Base-by-base conservation (phyloP, 106 monocot genomes). In the Xerophyta viscosa region DNA sequence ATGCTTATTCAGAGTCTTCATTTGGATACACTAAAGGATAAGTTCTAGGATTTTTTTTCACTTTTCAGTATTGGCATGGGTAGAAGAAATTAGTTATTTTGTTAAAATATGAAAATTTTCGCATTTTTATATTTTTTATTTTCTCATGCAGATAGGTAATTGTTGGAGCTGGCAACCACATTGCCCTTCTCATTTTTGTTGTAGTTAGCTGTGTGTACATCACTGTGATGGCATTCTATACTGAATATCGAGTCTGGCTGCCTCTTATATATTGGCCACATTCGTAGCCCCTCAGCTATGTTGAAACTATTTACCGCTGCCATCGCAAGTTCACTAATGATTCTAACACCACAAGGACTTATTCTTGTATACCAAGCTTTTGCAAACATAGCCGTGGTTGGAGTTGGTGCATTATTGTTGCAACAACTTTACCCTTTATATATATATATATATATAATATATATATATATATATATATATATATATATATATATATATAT, bases 121-220 rank as follows among this genome's bases (percentile, higher is more conserved):
- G 5, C 5, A 11, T 33, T 33, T 33, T n/a, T n/a, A n/a, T n/a
- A n/a, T n/a, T n/a, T 24, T 15, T 57, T 49, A 27, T n/a, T 0
- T 33, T 41, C 62, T 37, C 58, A 4, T 69, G 67, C 87, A 93
- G 93, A 93, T 93, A 41, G 84, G 84, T 33, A 93, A 93, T 57
- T 93, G 93, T 93, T 29, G 93, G 93, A 46, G 83, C 79, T 41
- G 71, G 62, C 55, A 93, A 93, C 66, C 93, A 93, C 63, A 60
- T 93, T 24, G 39, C 48, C 19, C 87, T 93, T 26, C 82, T 87
- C 30, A 70, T 93, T 7, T 71, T 71, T 45, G 60, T 83, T 46
- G 63, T 93, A 36, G 14, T 84, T 52, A 84, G 92, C 56, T 93
- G 92, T 43, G 46, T 51, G 13, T 87, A 93, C 46, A 50, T 77